Evolutionary conservation across 2,329 filamentous ascomycete genomes (phyloP), one percentile per base, ranked within the genome.

Genomic region (Plectosphaerella sp.): DNA sequence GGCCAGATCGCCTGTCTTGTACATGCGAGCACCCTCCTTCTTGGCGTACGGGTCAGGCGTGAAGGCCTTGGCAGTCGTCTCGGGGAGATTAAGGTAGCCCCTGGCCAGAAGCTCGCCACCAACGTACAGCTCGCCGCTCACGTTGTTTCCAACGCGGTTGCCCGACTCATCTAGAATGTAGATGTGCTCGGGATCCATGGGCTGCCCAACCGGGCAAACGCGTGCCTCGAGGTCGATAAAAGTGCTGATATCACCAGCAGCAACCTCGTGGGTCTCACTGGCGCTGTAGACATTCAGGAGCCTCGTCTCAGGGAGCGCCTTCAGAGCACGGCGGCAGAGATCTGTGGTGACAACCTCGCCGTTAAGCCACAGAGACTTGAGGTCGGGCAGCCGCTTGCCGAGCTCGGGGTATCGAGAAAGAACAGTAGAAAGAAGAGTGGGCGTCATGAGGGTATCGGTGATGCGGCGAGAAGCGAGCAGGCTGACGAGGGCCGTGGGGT

Each of bases 381-480:
- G 72, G 16, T 86, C 69, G 8, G 86, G 84, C 9, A 92, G 74
- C 42, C 81, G 78, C 24, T 75, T 70, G 16, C 79, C 82, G 49
- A 92, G 78, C 45, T 85, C 76, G 8, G 86, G 75, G 64, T 91
- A 84, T 43, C 87, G 79, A 2, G 87, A 78, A 16, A 93, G 77
- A 3, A 91, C 83, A 2, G 88, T 87, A 24, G 88, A 84, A 45
- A 93, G 75, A 14, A 93, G 77, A 0, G 89, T 92, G 0, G 89
- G 89, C 0, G 89, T 92, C 87, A 92, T 92, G 50, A 93, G 77
- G 15, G 89, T 92, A 64, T 93, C 89, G 15, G 88, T 91, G 60
- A 91, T 82, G 51, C 76, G 74, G 63, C 84, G 84, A 15, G 78
- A 71, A 0, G 82, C 72, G 11, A 93, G 79, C 22, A 91, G 71